phyloP scores from a whole-genome alignment of 441 rosid species.

The Populus hybrid region DNA sequence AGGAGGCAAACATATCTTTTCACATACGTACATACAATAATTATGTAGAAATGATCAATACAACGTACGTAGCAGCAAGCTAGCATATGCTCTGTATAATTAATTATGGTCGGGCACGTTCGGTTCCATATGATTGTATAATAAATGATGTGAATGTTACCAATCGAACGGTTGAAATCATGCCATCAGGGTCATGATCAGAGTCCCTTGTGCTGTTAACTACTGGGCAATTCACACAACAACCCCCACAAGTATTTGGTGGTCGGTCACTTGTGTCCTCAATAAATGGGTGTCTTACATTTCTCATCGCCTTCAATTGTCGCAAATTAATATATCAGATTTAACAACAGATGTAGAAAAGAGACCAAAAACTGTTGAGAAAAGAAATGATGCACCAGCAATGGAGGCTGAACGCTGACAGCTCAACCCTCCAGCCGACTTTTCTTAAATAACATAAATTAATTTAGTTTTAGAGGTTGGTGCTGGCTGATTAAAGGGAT shows the following conservation, averaged over 20 bases:
- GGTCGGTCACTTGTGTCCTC: constrained; percentile 25
- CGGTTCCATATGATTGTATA: background rate
- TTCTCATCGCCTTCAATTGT: background rate
- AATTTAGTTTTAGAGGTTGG: background rate
- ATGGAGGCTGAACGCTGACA: constrained; percentile 32
- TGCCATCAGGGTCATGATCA: constrained; percentile 23
- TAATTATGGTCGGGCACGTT: background rate
- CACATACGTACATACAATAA: no score
- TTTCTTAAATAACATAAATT: constrained; percentile 25
- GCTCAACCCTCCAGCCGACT: constrained; percentile 39
- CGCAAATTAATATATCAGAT: background rate
- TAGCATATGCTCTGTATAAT: background rate
- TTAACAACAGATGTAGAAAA: background rate
- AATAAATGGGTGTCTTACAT: constrained; percentile 16
- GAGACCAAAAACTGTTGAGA: background rate
- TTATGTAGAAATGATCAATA: no score
- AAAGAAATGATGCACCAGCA: constrained; percentile 18
- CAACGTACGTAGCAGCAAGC: no score
- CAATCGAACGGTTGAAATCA: constrained; percentile 31
- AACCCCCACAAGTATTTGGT: constrained; percentile 15
- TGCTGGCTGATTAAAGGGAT: constrained; percentile 1
- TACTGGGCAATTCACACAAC: constrained; percentile 18
- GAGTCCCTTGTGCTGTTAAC: background rate
- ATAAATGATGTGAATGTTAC: constrained; percentile 5
- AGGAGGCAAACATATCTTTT: no score